Conservation (phyloP, 2,329 filamentous ascomycete genomes). For the Plenodomus tracheiphilus region DNA sequence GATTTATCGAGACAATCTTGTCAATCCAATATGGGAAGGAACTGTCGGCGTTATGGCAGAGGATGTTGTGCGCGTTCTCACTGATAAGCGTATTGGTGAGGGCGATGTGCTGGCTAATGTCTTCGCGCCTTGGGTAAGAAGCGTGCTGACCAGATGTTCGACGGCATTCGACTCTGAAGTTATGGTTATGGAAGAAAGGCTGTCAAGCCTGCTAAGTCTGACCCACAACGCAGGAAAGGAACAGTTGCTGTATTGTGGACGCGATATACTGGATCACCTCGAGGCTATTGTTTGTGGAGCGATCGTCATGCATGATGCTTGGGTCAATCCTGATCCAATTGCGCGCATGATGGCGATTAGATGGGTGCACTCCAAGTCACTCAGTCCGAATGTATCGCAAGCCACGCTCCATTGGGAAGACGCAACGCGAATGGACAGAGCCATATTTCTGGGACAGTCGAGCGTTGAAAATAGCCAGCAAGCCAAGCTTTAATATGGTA, state of each 20-base stretch:
- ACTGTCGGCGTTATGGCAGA: conserved; percentile 71
- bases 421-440: conserved; percentile 15
- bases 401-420: conserved; percentile 7
- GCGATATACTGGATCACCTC: conserved; percentile 31
- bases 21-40: conserved; percentile 71
- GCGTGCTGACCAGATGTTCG: conserved; percentile 11
- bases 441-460: conserved; percentile 20
- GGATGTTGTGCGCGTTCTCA: conserved; percentile 53
- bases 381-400: not conserved
- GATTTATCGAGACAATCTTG: conserved; percentile 66
- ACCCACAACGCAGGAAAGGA: conserved; percentile 15
- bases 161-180: conserved; percentile 12
- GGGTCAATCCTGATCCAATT: conserved; percentile 35
- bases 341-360: conserved; percentile 42
- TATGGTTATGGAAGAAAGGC: conserved; percentile 7
- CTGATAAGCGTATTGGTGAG: conserved; percentile 34
- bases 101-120: conserved; percentile 26
- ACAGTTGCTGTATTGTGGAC: conserved; percentile 29
- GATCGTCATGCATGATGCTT: conserved; percentile 45
- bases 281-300: conserved; percentile 43
- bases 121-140: conserved; percentile 22
- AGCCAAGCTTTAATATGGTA: not conserved
- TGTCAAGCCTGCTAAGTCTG: conserved; percentile 13
- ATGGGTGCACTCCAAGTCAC: conserved; percentile 30
- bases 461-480: not conserved